These are phyloP conservation scores for Coemansia sp. DNA, from an alignment of 192 early-diverging fungal species.

Conservation along the genomic window DNA sequence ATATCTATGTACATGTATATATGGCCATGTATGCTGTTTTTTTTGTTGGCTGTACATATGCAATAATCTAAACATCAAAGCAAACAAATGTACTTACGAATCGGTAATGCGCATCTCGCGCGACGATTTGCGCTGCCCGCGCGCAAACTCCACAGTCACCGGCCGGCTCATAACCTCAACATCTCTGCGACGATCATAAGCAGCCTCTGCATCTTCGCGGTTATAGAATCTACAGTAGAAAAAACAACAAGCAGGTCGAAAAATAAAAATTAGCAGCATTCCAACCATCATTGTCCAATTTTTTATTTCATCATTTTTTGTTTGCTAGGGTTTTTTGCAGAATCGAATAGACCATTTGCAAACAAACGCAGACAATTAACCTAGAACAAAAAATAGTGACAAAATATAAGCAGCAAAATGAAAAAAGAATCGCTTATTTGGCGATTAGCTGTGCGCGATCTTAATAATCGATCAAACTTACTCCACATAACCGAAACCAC, in stretches of 20 bases:
- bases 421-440: not conserved
- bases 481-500: conserved; percentile 56
- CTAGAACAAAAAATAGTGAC: not conserved
- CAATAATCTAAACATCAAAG: not conserved
- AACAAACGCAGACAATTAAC: conserved; percentile 3
- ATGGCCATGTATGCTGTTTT: not conserved
- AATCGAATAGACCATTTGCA: not conserved
- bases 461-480: conserved; percentile 20
- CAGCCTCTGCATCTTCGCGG: conserved; percentile 51
- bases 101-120: conserved; percentile 51
- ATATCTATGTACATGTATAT: not conserved
- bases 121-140: conserved; percentile 53
- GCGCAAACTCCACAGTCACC: conserved; percentile 53
- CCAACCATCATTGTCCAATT: not conserved
- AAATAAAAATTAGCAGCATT: not conserved
- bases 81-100: conserved; percentile 30
- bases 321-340: not conserved
- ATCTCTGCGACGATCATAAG: conserved; percentile 44
- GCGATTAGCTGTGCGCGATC: not conserved
- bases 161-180: conserved; percentile 31
- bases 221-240: conserved; percentile 39
- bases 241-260: not conserved
- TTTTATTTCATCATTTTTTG: too few species aligned
- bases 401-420: too few species aligned
- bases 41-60: conserved; percentile 9